Percentiles rank a stretch among this genome's conserved stretches.
Conservation (phyloP, 805 yeast species). For the Hermanozyma aechmeae region DNA sequence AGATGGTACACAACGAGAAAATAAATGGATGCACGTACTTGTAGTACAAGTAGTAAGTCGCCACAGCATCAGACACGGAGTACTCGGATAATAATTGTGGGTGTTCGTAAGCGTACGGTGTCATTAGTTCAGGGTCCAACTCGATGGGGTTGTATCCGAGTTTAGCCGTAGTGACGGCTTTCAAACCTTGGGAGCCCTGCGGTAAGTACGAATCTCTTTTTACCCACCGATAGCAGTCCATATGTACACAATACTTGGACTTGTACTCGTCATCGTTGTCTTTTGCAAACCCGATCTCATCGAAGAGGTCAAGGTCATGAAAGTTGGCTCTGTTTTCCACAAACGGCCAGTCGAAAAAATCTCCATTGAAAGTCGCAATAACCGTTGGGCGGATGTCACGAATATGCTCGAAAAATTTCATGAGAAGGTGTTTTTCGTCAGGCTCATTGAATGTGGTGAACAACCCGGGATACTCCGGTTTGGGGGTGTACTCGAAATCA, state of each 20-base stretch:
- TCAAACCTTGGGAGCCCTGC: conserved; percentile 96
- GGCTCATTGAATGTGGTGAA: conserved; percentile 87
- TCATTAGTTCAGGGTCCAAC: conserved; percentile 95
- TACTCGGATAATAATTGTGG: conserved; percentile 92
- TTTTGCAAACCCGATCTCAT: conserved; percentile 87
- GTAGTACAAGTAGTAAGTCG: conserved; percentile 91
- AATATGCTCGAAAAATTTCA: conserved; percentile 81
- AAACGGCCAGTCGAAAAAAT: conserved; percentile 98
- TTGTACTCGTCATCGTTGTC: conserved; percentile 90
- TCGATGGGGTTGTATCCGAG: conserved; percentile 95
- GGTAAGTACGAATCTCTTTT: conserved; percentile 95
- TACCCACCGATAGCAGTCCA: conserved; percentile 98
- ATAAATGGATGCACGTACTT: conserved; percentile 97
- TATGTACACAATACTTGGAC: conserved; percentile 85
- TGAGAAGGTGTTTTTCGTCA: conserved; percentile 67
- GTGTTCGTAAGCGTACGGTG: conserved; percentile 90
- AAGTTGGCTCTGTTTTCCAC: conserved; percentile 79
- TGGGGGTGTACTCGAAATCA: conserved; percentile 96
- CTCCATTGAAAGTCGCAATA: conserved; percentile 98
- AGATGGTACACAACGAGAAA: conserved; percentile 88
- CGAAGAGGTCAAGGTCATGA: conserved; percentile 81
- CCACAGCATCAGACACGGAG: conserved; percentile 99
- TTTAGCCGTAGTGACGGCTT: conserved; percentile 94
- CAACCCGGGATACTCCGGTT: conserved; percentile 86
- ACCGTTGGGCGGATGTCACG: conserved; percentile 87